phyloP scores from a whole-genome alignment of 2,329 filamentous ascomycete species.

The Fusarium sp. region DNA sequence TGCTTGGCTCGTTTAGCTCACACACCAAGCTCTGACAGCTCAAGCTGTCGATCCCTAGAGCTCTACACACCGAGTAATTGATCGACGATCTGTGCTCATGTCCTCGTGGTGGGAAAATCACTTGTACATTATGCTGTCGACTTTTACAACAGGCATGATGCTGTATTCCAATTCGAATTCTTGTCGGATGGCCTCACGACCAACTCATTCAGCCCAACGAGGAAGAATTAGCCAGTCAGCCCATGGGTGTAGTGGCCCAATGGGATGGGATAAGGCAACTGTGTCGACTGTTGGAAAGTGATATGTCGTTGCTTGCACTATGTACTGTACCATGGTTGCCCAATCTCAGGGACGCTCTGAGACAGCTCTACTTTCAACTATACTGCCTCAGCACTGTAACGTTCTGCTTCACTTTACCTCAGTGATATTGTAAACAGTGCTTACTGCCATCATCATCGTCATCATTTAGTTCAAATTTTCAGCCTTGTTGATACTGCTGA shows the following conservation, averaged over 20 bases:
- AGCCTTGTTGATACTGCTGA: conserved; percentile 22
- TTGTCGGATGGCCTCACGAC: conserved; percentile 37
- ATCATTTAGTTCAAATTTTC: neutral
- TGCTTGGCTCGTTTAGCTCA: conserved; percentile 32
- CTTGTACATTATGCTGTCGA: conserved; percentile 25
- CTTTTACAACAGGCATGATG: conserved; percentile 13
- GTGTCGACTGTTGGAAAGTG: conserved; percentile 26
- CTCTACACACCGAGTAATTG: conserved; percentile 29
- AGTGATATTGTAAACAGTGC: neutral
- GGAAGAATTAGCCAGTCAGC: conserved; percentile 26
- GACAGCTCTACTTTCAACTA: conserved; percentile 10
- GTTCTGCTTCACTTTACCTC: conserved; percentile 11
- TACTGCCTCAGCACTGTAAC: conserved; percentile 3
- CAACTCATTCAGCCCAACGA: conserved; percentile 31
- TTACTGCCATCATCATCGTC: neutral
- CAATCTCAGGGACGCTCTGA: conserved; percentile 16
- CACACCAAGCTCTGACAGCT: conserved; percentile 26
- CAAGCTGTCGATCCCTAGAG: conserved; percentile 27
- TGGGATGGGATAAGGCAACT: neutral
- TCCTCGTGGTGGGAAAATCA: conserved; percentile 21
- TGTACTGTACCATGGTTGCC: conserved; percentile 15
- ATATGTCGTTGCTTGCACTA: conserved; percentile 30
- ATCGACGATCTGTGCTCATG: conserved; percentile 33
- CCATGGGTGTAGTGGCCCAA: conserved; percentile 28
- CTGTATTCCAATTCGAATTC: conserved; percentile 14